Conservation (phyloP, 345 rosid species). For the Citrus sp. region DNA sequence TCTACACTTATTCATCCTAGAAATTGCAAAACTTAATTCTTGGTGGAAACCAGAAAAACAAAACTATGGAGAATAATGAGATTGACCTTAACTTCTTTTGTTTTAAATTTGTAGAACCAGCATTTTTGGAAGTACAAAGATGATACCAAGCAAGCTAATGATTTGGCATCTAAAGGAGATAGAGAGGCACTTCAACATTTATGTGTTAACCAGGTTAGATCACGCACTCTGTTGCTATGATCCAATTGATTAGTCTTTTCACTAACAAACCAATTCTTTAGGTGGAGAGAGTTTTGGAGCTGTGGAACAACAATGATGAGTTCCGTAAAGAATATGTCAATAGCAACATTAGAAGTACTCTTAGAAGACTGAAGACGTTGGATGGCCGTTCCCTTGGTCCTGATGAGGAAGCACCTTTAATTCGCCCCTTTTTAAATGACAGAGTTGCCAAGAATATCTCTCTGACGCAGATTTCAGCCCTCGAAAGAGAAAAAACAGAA, state of each 20-base stretch:
- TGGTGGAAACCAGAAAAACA: not conserved
- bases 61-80: not conserved
- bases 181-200: slow-evolving; percentile 51
- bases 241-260: not conserved
- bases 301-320: slow-evolving; percentile 60
- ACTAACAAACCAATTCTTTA: slow-evolving; percentile 31
- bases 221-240: slow-evolving; percentile 8
- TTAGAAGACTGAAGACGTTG: slow-evolving; percentile 63
- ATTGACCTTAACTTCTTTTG: not conserved
- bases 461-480: slow-evolving; percentile 19
- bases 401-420: slow-evolving; percentile 57
- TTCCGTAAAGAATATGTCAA: slow-evolving; percentile 64
- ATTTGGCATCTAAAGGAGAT: slow-evolving; percentile 53
- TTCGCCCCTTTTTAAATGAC: slow-evolving; percentile 31
- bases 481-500: slow-evolving; percentile 27
- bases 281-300: slow-evolving; percentile 68
- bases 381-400: slow-evolving; percentile 92
- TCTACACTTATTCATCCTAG: slow-evolving; percentile 1
- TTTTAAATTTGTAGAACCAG: slow-evolving; percentile 47
- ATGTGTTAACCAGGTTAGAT: slow-evolving; percentile 62
- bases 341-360: slow-evolving; percentile 56
- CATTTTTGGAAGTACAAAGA: slow-evolving; percentile 57
- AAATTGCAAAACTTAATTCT: not conserved
- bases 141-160: slow-evolving; percentile 51
- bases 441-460: slow-evolving; percentile 33